These are phyloP conservation scores for Amanita jacksonii DNA, from an alignment of 768 basidiomycete genomes.

Conservation along the genomic window DNA sequence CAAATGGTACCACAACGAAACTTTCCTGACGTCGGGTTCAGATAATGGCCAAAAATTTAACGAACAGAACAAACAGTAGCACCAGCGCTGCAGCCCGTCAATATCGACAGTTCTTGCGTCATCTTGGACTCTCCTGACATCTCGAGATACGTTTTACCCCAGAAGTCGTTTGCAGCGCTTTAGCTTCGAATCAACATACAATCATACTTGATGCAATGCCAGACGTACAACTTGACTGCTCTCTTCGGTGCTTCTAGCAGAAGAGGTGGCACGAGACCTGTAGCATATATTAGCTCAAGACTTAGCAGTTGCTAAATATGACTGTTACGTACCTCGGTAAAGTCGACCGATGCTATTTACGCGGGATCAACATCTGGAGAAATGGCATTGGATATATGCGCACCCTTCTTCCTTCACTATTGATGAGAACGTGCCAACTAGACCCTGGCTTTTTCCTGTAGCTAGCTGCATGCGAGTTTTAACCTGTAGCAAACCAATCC, in stretches of 20 bases:
- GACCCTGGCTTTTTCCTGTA: constrained; percentile 69
- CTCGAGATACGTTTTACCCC: constrained; percentile 73
- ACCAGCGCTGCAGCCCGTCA: constrained; percentile 91
- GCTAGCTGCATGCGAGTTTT: constrained; percentile 99
- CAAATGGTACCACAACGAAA: constrained; percentile 93
- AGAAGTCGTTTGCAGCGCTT: constrained; percentile 82
- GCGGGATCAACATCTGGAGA: not conserved
- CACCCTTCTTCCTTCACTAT: constrained; percentile 93
- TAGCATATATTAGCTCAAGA: constrained; percentile 1
- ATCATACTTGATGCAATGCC: not conserved
- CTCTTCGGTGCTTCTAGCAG: constrained; percentile 97
- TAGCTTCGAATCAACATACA: constrained; percentile 5
- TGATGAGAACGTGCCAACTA: constrained; percentile 72
- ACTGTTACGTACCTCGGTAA: constrained; percentile 60
- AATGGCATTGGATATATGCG: constrained; percentile 11
- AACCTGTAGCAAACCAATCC: constrained; percentile 43
- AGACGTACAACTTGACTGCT: constrained; percentile 83
- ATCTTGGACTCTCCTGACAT: constrained; percentile 69
- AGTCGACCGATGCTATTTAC: constrained; percentile 58
- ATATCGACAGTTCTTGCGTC: constrained; percentile 78
- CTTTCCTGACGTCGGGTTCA: constrained; percentile 45
- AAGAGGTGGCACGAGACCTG: constrained; percentile 89
- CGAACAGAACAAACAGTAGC: constrained; percentile 48
- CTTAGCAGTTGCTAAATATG: not conserved
- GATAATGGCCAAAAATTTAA: not conserved